Evolutionary conservation across 1,139 yeast genomes (phyloP).

Genomic region (Fermentozyma sake): DNA sequence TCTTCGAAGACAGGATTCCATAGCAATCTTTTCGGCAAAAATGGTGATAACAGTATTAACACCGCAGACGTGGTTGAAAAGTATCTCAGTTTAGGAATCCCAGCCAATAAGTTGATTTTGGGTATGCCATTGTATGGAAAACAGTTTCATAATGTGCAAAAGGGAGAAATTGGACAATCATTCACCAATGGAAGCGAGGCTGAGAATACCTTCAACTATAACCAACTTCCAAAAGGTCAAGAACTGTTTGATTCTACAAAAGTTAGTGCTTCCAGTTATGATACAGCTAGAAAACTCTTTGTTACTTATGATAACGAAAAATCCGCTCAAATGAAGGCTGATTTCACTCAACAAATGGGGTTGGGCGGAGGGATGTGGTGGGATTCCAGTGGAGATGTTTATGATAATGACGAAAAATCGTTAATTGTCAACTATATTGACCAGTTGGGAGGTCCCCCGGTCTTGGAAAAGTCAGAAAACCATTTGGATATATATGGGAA

Average conservation of each 20-base stretch:
- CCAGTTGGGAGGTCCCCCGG: slow-evolving; percentile 32
- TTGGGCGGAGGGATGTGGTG: slow-evolving; percentile 93
- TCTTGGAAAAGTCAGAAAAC: slow-evolving; percentile 10
- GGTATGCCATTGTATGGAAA: slow-evolving; percentile 93
- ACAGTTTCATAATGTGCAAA: slow-evolving; percentile 45
- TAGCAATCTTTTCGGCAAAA: slow-evolving; percentile 54
- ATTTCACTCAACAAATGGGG: slow-evolving; percentile 41
- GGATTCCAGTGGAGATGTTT: slow-evolving; percentile 80
- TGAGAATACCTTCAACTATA: slow-evolving; percentile 46
- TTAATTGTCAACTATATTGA: slow-evolving; percentile 40
- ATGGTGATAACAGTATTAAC: slow-evolving; percentile 42
- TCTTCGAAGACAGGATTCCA: slow-evolving; percentile 59
- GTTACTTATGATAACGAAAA: slow-evolving; percentile 64
- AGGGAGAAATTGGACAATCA: slow-evolving; percentile 30
- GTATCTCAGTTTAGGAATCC: slow-evolving; percentile 42
- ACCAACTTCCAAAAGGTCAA: slow-evolving; percentile 40
- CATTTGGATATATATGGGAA: slow-evolving; percentile 12
- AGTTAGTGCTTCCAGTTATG: slow-evolving; percentile 59
- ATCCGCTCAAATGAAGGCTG: slow-evolving; percentile 55
- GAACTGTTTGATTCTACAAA: slow-evolving; percentile 50
- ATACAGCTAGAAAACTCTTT: slow-evolving; percentile 32
- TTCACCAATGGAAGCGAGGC: slow-evolving; percentile 42
- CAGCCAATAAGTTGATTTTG: slow-evolving; percentile 52
- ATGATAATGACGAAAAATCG: slow-evolving; percentile 24
- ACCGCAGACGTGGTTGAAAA: slow-evolving; percentile 46